Percentiles rank a stretch among this genome's conserved stretches.
Conservation (phyloP, 495 filamentous ascomycete species). For the Immersiella caudata region DNA sequence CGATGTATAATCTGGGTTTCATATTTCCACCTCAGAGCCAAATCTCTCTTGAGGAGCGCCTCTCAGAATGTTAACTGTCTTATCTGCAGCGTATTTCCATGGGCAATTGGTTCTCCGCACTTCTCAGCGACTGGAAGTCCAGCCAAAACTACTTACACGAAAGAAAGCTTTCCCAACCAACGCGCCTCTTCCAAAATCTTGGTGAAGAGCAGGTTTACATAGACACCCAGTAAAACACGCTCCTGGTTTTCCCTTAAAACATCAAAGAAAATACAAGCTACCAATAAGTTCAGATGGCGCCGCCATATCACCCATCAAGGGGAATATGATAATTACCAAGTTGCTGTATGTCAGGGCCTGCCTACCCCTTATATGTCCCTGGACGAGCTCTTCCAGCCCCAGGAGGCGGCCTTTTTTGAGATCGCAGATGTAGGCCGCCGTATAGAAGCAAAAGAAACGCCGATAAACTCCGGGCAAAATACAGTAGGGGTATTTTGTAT, state of each 20-base stretch:
- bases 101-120: background rate
- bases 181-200: background rate
- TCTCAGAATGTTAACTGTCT: background rate
- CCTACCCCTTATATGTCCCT: background rate
- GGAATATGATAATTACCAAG: background rate
- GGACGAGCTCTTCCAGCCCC: background rate
- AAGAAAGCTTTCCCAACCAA: background rate
- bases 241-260: background rate
- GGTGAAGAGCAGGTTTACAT: background rate
- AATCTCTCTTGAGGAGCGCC: background rate
- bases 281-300: background rate
- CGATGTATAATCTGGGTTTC: background rate
- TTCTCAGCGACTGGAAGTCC: background rate
- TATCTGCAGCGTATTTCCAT: background rate
- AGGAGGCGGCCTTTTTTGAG: background rate
- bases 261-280: background rate
- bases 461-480: constrained; percentile 25
- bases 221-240: background rate
- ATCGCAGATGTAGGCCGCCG: background rate
- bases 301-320: background rate
- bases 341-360: background rate
- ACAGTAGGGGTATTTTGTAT: constrained; percentile 22
- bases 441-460: background rate
- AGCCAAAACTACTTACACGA: background rate
- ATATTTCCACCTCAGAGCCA: background rate